Evolutionary conservation across 129 eudicot species (phyloP).

Genomic region (Saposhnikovia divaricata): DNA sequence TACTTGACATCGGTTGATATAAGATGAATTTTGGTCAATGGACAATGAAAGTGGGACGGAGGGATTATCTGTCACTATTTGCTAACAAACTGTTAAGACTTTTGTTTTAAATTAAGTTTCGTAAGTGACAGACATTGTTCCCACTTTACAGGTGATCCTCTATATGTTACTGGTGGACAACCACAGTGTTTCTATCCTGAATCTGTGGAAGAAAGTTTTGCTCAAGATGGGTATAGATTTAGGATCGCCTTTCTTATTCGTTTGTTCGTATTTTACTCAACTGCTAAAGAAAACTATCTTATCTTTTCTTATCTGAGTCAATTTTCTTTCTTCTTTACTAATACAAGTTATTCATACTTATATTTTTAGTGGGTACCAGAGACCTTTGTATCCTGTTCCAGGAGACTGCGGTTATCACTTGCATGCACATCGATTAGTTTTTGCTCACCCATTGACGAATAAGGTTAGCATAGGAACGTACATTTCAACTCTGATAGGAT

Average conservation of each 20-base stretch:
- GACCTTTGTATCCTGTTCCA: conserved; percentile 88
- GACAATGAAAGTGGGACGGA: too few relatives aligned
- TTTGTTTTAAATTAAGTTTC: neutral
- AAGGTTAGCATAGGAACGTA: conserved; percentile 40
- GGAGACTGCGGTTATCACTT: conserved; percentile 96
- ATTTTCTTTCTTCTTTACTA: neutral
- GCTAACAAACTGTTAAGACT: neutral
- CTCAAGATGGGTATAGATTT: conserved; percentile 72
- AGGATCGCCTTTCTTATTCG: neutral
- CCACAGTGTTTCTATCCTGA: conserved; percentile 50
- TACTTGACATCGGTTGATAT: too few relatives aligned
- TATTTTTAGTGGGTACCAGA: conserved; percentile 64
- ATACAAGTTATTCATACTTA: neutral
- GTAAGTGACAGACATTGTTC: neutral
- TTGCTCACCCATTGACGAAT: conserved; percentile 61
- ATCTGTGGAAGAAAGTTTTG: conserved; percentile 49
- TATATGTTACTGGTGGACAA: conserved; percentile 69
- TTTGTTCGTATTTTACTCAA: neutral
- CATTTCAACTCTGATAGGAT: neutral
- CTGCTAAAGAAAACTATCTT: neutral
- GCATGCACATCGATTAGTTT: conserved; percentile 75
- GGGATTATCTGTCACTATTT: neutral
- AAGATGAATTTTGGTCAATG: too few relatives aligned
- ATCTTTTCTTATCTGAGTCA: neutral
- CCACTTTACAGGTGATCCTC: conserved; percentile 74